Base-by-base conservation (phyloP, 306 rosid species). In the Cucumis cinereus region DNA sequence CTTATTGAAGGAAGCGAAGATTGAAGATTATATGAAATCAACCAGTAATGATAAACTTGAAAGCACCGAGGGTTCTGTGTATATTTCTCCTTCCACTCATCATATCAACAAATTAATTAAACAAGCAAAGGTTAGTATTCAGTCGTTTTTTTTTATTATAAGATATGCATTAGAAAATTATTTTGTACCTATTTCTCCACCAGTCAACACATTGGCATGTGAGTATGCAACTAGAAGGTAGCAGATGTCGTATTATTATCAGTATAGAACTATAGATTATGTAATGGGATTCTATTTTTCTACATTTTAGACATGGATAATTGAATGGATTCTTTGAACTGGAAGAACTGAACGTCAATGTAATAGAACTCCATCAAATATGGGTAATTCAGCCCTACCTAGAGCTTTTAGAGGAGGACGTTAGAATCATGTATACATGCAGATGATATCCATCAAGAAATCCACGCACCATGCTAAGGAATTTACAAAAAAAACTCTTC, bases 91-190 rank as follows among this genome's bases (percentile, higher is more conserved):
- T 23, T 43, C 85, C 67, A 58, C 75, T 80, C 92, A 78, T 77
- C 87, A 83, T 55, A 78, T 79, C 77, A 77, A 83, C 70, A 81
- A 87, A 73, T 86, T 82, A 66, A 83, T 82, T 49, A 88, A 83
- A 73, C 89, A 84, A 84, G 85, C 86, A 64, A 81, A 64, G 84
- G 83, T 88, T 81, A 73, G 90, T 80, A 77, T 38, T 74, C 71
- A 63, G 81, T 35, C 14, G 55, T 28, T 35, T 57, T 75, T 28
- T 19, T 35, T 40, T 8, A 50, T 28, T 59, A 52, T 41, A 74
- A 36, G 83, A 63, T 30, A 16, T 43, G 23, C 38, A 38, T 56
- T 38, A 56, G 60, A 50, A 72, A 33, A 16, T 72, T 72, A 72
- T 52, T 45, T 72, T 52, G 61, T 26, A 19, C 16, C 5, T 52